Base-by-base conservation (phyloP, 176 grass and related monocot species). In the Oropetium thomaeum region DNA sequence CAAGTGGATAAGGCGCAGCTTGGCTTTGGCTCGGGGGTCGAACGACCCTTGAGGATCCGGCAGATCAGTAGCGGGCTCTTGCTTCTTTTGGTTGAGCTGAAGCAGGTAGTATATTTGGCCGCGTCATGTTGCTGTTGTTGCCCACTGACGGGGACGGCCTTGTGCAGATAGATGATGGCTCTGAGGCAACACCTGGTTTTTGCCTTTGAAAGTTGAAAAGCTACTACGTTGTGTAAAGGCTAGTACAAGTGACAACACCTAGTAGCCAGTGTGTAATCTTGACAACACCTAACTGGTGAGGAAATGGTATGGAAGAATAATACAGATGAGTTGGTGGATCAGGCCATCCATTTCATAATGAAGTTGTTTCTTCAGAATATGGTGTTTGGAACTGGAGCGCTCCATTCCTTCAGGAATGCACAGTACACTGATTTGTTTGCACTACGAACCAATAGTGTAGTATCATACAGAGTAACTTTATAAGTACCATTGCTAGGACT, bases 1-100 rank as follows among this genome's bases (percentile, higher is more conserved):
- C 53, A 70, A 13, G 26, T 30, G 79, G 77, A 75, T 78, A 28
- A 87, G 85, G 74, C 67, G 74, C 67, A 82, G 52, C 51, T 26
- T 48, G 73, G 53, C 53, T 57, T 57, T 57, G 53, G 49, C n/a
- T 53, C 3, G 49, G 49, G 49, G 49, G 47, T 17, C 54, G 81
- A 29, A 20, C 16, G 20, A 52, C 66, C 73, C 67, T 78, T 27
- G 13, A 73, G 59, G 61, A 78, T 67, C 40, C 41, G 60, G 60
- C 79, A 52, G 51, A 51, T 82, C 40, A 87, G 67, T 74, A 78
- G 85, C 67, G 32, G 48, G 40, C 60, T 42, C 38, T 60, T 71
- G 40, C 60, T 42, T 38, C 67, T 71, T 87, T 67, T 60, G 40
- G 73, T 78, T 82, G 40, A 76, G 73, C 67, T 3, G 66, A 47